Evolutionary conservation across 2,329 filamentous ascomycete species (phyloP).

Genomic region (Thermoascus crustaceus): DNA sequence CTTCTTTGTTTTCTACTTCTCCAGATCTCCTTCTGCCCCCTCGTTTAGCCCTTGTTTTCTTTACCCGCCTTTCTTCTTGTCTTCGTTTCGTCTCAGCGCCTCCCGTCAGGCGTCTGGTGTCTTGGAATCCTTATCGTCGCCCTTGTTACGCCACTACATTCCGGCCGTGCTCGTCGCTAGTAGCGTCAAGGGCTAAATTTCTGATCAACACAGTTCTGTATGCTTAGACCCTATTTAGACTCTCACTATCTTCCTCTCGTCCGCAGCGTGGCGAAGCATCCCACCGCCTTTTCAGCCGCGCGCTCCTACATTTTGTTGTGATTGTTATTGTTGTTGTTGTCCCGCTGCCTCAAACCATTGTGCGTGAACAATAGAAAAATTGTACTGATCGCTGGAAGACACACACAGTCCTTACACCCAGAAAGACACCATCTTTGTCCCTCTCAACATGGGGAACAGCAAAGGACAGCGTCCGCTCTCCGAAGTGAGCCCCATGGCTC

Average conservation of each 20-base stretch:
- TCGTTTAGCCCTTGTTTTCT: constrained; percentile 9
- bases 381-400: neutral
- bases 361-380: neutral
- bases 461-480: constrained; percentile 65
- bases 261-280: too few species aligned
- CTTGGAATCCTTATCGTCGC: neutral
- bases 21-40: constrained; percentile 9
- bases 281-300: too few species aligned
- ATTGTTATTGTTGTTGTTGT: too few species aligned
- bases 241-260: too few species aligned
- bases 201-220: too few species aligned
- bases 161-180: neutral
- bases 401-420: neutral
- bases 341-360: neutral
- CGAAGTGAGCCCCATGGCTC: constrained; percentile 79
- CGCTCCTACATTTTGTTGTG: too few species aligned
- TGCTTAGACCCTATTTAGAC: too few species aligned
- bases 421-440: neutral
- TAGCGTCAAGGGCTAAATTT: too few species aligned
- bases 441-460: constrained; percentile 50
- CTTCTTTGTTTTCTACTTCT: constrained; percentile 10
- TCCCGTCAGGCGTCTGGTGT: neutral
- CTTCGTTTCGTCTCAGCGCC: constrained; percentile 5
- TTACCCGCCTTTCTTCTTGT: constrained; percentile 10
- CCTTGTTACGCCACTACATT: neutral